These are phyloP conservation scores for Saccharomycopsis schoenii DNA, from an alignment of 805 yeast species.

Conservation along the genomic window DNA sequence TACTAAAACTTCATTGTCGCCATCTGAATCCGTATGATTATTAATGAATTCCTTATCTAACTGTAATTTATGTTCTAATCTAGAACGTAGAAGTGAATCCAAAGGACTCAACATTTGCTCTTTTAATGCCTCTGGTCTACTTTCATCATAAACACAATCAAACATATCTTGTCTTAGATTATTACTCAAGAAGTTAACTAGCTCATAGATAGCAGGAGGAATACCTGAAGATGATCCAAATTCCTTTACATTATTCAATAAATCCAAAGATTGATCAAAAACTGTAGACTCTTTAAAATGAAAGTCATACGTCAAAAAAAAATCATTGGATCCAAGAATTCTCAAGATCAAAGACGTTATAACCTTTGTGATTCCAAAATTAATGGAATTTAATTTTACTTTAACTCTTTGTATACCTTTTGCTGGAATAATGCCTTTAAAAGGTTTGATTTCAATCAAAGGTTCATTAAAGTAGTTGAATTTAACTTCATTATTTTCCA, in stretches of 20 bases:
- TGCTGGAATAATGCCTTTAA: conserved; percentile 26
- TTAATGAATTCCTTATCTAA: conserved; percentile 13
- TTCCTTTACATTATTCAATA: conserved; percentile 19
- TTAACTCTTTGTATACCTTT: conserved; percentile 20
- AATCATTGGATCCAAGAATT: conserved; percentile 25
- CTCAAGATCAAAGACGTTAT: conserved; percentile 23
- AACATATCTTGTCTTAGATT: conserved; percentile 23
- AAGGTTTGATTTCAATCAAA: conserved; percentile 18
- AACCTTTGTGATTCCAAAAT: conserved; percentile 22
- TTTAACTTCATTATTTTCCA: conserved; percentile 7
- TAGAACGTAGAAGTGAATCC: conserved; percentile 16
- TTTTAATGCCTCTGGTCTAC: neutral
- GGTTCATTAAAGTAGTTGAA: conserved; percentile 13
- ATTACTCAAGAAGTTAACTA: conserved; percentile 25
- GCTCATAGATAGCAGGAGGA: conserved; percentile 25
- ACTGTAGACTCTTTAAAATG: conserved; percentile 20
- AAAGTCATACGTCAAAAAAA: conserved; percentile 25
- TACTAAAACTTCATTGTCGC: conserved; percentile 20
- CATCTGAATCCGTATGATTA: conserved; percentile 8
- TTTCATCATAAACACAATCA: conserved; percentile 17
- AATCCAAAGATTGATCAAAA: conserved; percentile 27
- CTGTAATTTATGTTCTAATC: conserved; percentile 12
- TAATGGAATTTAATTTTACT: conserved; percentile 21
- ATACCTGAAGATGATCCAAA: conserved; percentile 23
- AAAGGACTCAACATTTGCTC: conserved; percentile 9